Percentiles rank a stretch among this genome's conserved stretches.
Evolutionary conservation across 179 eudicot species (phyloP).

Genomic region (Corrigiola litoralis): DNA sequence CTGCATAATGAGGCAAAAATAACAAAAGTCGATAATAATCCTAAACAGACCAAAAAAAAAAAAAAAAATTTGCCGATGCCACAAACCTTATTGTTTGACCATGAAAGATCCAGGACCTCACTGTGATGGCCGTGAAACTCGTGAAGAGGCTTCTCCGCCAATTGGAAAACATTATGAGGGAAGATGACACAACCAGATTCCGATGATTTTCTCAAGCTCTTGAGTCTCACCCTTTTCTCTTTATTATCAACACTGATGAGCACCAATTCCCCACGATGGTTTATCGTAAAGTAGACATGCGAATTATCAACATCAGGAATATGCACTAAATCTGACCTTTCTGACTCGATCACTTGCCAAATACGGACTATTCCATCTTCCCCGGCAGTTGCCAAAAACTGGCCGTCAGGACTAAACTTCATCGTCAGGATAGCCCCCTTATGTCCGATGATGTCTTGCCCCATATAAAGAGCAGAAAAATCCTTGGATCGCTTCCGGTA

Average conservation of each 20-base stretch:
- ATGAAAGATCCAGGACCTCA: conserved; percentile 87
- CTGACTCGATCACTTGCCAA: conserved; percentile 69
- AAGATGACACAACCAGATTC: conserved; percentile 70
- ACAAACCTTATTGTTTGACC: conserved; percentile 85
- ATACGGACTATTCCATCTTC: conserved; percentile 79
- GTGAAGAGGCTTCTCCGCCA: conserved; percentile 69
- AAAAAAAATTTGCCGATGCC: neutral
- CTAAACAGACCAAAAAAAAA: neutral
- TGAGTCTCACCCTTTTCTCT: conserved; percentile 38
- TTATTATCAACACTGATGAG: conserved; percentile 40
- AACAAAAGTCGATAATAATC: neutral
- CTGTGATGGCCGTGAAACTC: conserved; percentile 78
- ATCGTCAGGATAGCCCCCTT: conserved; percentile 71
- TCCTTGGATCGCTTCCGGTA: conserved; percentile 54
- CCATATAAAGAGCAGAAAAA: conserved; percentile 56
- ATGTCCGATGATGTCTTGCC: conserved; percentile 73
- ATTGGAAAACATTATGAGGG: conserved; percentile 55
- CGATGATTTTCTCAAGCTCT: conserved; percentile 50
- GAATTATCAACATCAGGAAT: conserved; percentile 47
- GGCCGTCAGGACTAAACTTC: conserved; percentile 89
- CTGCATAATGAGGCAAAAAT: conserved; percentile 33
- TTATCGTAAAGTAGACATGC: conserved; percentile 44
- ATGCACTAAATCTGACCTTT: conserved; percentile 32
- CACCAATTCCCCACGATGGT: conserved; percentile 47
- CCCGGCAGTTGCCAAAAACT: conserved; percentile 72